Base-by-base conservation (phyloP, 2,329 filamentous ascomycete species). In the Mollisia scopiformis region DNA sequence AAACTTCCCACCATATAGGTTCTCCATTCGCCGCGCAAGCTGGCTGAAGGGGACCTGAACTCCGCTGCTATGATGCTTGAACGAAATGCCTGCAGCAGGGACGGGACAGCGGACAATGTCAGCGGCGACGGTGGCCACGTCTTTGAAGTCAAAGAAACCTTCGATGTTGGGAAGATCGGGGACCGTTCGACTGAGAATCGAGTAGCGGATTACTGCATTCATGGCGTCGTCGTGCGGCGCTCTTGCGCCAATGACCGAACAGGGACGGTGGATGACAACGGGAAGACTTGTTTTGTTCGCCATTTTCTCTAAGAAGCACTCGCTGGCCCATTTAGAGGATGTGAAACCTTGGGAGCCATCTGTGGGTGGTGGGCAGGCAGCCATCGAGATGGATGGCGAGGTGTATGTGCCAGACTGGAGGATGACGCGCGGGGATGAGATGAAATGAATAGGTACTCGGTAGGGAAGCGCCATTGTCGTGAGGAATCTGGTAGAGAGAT, bases 361-460 rank as follows among this genome's bases (percentile, higher is more conserved):
- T 3, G 6, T 28, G 3, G 46, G 46, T 3, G 27, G 46, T 3
- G 30, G 16, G 46, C 5, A 21, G 7, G 5, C 14, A 49, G 23
- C 3, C 5, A 6, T 4, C 10, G 23, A 28, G 10, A 2, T 49
- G 23, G 11, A 10, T 14, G 5, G 5, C 13, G 3, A 49, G n/a
- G n/a, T 7, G 4, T 28, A 3, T n/a, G 3, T 6, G 2, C 46
- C 27, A 28, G 11, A n/a, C 3, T 28, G 10, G 14, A 13, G 23
- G 14, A 25, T 25, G 2, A 49, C 23, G 5, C 46, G 11, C 6
- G 46, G 23, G 11, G 46, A 28, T 3, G 46, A 49, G 2, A 79
- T 57, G 54, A 68, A 79, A 62, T 79, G 77, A 19, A 80, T n/a
- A 0, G 76, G 73, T 0, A 76, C 57, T 2, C 59, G 54, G 3